Base-by-base conservation (phyloP, 2,329 filamentous ascomycete species). In the Exophiala bonariae region DNA sequence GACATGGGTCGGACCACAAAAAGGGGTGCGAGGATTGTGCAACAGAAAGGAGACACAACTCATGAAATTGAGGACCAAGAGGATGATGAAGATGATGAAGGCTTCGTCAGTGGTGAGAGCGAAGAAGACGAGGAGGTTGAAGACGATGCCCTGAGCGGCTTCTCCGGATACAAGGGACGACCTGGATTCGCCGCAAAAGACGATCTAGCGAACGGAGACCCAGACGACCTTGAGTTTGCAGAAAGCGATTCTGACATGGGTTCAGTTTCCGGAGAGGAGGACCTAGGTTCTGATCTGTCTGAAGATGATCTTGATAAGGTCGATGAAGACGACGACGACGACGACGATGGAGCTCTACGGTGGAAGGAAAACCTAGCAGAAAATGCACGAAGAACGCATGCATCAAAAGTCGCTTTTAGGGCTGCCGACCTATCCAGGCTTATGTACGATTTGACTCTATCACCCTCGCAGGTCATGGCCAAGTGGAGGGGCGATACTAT, bases 241-340 rank as follows among this genome's bases (percentile, higher is more conserved):
- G 93, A 99, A 62, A 96, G 89, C 62, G 95, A 99, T 66, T 99
- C 93, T 0, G 95, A 99, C 64, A 77, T 99, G 3, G 93, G 93
- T 5, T 96, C 92, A 3, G 69, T 96, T 54, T 95, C 89, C 7
- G 78, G 76, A 1, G 78, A 73, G 6, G 79, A 81, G 3, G 78
- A 80, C 19, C 75, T 77, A 48, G 75, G 78, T 22, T 56, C 77
- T 11, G 73, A 73, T 16, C 28, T 49, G 2, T 77, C 75, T 1
- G 77, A 81, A 6, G 78, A 80, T 16, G 72, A 73, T 8, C 71
- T 72, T 3, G 71, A 68, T 1, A 79, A 81, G 32, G 72, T 74
- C 14, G 73, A 75, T 13, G 70, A 74, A 6, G 70, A 72, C 8
- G 65, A 69, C 20, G 79, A 75, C 2, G 80, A 80, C 14, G 86